phyloP scores from a whole-genome alignment of 176 grass and related monocot genomes.

The Oryza australiensis region DNA sequence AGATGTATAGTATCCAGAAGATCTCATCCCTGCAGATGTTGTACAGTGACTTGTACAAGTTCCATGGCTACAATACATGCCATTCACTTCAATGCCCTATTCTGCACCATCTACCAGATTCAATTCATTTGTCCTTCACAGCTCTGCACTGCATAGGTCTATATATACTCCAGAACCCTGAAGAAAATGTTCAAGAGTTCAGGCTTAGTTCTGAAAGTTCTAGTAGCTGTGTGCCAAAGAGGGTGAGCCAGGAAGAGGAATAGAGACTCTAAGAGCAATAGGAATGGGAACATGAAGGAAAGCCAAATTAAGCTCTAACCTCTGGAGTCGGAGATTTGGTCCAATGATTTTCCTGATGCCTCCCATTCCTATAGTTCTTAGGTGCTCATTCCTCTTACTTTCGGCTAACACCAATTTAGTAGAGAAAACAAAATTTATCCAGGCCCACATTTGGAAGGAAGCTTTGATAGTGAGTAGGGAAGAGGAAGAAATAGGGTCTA shows the following conservation, averaged over 20 bases:
- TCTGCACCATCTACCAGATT: background rate
- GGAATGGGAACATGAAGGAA: slow-evolving; percentile 32
- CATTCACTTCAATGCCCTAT: background rate
- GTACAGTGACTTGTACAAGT: too few relatives aligned
- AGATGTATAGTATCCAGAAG: background rate
- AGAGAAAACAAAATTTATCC: background rate
- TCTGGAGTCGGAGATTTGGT: background rate
- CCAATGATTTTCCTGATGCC: slow-evolving; percentile 2
- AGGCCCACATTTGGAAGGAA: background rate
- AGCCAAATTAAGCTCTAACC: background rate
- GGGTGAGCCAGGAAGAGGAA: slow-evolving; percentile 16
- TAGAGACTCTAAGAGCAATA: slow-evolving; percentile 1
- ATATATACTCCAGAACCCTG: background rate
- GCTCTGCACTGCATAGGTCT: background rate
- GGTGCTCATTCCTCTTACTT: slow-evolving; percentile 11
- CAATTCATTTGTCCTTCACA: background rate
- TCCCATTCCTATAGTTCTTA: slow-evolving; percentile 27
- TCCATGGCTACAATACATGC: too few relatives aligned
- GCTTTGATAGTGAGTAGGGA: background rate
- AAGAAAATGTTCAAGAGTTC: background rate
- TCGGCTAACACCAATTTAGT: background rate
- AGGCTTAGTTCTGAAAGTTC: background rate
- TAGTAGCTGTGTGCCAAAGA: background rate
- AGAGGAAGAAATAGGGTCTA: slow-evolving; percentile 18
- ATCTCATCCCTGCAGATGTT: background rate